phyloP scores from a whole-genome alignment of 1,139 yeast species.

The Kodamaea anthophila region DNA sequence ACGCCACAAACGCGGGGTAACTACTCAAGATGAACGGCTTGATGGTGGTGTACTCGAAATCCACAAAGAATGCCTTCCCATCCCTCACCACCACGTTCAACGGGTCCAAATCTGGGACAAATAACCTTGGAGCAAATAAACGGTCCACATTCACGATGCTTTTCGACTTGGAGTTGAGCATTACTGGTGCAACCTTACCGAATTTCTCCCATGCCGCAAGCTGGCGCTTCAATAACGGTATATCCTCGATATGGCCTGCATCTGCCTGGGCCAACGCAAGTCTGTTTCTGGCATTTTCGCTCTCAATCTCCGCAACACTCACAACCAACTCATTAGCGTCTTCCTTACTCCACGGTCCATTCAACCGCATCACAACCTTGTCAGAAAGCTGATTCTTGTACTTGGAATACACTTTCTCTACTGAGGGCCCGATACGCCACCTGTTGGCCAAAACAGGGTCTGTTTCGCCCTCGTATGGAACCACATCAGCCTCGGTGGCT shows the following conservation, averaged over 20 bases:
- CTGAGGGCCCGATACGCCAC: constrained; percentile 91
- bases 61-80: constrained; percentile 51
- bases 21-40: constrained; percentile 76
- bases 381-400: constrained; percentile 46
- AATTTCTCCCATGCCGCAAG: constrained; percentile 57
- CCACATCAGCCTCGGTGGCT: constrained; percentile 30
- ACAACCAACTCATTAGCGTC: constrained; percentile 55
- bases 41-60: constrained; percentile 73
- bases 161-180: constrained; percentile 46
- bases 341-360: constrained; percentile 72
- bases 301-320: constrained; percentile 61
- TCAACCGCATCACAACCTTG: constrained; percentile 37
- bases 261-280: constrained; percentile 52
- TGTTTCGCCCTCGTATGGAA: constrained; percentile 64
- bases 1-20: constrained; percentile 78
- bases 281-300: constrained; percentile 55
- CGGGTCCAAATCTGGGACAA: constrained; percentile 84
- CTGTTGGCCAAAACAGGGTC: constrained; percentile 50
- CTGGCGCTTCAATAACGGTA: constrained; percentile 39
- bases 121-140: constrained; percentile 67
- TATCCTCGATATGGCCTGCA: constrained; percentile 37
- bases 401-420: constrained; percentile 73
- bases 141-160: constrained; percentile 55
- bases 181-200: constrained; percentile 44
- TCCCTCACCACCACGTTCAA: constrained; percentile 61